Evolutionary conservation across 805 yeast species (phyloP), one percentile per base, ranked within the genome.

Genomic region (Zygosaccharomyces lentus): DNA sequence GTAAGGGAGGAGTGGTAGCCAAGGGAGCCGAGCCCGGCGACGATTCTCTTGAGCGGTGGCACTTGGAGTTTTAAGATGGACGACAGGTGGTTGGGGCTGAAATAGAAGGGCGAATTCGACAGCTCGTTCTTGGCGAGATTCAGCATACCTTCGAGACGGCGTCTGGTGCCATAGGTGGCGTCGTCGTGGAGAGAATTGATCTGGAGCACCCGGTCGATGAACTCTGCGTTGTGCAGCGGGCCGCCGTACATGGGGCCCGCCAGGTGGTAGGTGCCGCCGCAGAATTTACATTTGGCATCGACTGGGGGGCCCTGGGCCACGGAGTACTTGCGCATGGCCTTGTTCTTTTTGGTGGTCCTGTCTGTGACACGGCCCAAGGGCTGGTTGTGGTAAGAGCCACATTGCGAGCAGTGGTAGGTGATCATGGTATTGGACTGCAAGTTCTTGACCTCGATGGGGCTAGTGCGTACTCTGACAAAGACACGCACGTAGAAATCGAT

Each of bases 211-310:
- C 72, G 77, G 23, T 78, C 72, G 35, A 91, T 72, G 57, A 91
- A 93, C 15, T 75, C 78, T 21, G 64, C 61, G 59, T 84, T 76
- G 59, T 91, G 98, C 47, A 93, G 65, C 6, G 75, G 71, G 0
- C 89, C 95, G 9, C 81, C 89, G 86, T 96, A 93, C 96, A 93
- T 86, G 49, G 99, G 99, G 3, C 99, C 99, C 6, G 91, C 89
- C 29, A 93, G 62, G 61, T 87, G 95, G 63, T 78, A 78, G 1
- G 78, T 74, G 32, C 66, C 64, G 48, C 71, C 74, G 69, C 99
- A 93, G 63, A 73, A 81, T 23, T 72, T 60, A 68, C 99, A 93
- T 34, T 71, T 61, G 7, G 75, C 66, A 9, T 81, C 78, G 1
- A 81, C 74, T 2, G 81, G 75, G 0, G 83, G 82, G 3, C 85